phyloP scores from a whole-genome alignment of 2,329 filamentous ascomycete genomes.

The Penicillium sp. region DNA sequence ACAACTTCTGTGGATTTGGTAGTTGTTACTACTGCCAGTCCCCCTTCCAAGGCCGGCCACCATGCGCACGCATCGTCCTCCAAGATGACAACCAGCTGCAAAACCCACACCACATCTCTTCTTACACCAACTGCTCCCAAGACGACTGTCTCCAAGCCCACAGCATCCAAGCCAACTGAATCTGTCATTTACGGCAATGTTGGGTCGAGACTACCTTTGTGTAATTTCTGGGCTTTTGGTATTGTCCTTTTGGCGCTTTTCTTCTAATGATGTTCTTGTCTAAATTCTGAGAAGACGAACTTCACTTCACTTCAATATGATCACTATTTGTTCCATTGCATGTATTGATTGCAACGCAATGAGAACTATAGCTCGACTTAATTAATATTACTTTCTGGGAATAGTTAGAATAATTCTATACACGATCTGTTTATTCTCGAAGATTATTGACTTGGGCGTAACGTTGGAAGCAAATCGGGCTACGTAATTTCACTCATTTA shows the following conservation, averaged over 20 bases:
- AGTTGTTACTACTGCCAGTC: background rate
- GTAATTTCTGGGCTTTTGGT: background rate
- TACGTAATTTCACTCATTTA: no score
- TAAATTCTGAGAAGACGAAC: background rate
- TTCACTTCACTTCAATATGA: background rate
- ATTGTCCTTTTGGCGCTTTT: background rate
- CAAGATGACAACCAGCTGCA: background rate
- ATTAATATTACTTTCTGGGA: background rate
- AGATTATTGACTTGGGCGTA: background rate
- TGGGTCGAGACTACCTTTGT: background rate
- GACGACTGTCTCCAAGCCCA: background rate
- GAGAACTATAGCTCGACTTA: background rate
- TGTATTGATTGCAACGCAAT: background rate
- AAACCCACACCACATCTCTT: background rate
- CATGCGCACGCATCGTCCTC: background rate
- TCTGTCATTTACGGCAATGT: background rate
- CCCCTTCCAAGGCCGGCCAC: background rate
- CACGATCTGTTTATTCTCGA: background rate
- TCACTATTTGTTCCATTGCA: background rate
- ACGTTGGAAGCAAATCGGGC: background rate
- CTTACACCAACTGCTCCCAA: background rate
- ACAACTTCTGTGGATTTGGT: constrained; percentile 25
- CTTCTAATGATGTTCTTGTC: background rate
- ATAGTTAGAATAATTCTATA: background rate
- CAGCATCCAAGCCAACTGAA: background rate